Evolutionary conservation across 163 green algal genomes (phyloP), one percentile per base, ranked within the genome.

Genomic region (Scenedesmus sp.): DNA sequence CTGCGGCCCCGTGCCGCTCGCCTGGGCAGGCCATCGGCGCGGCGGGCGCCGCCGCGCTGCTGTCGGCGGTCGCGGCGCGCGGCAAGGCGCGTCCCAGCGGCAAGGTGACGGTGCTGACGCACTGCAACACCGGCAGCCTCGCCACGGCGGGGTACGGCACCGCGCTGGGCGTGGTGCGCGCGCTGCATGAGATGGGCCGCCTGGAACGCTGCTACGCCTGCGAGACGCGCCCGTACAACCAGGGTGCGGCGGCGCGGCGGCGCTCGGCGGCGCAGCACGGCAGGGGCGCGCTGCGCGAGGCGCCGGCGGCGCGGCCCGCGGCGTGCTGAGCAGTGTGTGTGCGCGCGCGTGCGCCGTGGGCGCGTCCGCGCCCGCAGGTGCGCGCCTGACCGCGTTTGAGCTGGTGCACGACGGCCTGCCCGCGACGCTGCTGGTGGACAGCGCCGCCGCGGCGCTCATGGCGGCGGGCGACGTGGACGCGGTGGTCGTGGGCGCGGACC

Each of bases 71-170:
- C 17, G 65, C 84, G 66, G 78, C 81, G 3, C 69, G 82, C 26
- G 63, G 87, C 34, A 67, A 51, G 22, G 44, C 45, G 36, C 47
- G 65, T 17, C 53, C 94, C 3, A 93, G 94, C 48, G 53, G 76
- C 22, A 73, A 66, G 47, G 60, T 87, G 72, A 73, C 81, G 2
- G 89, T 99, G 50, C 87, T 99, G 56, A 99, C 96, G 9, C 92
- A 97, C 89, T 99, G 96, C 91, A 99, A 99, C 89, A 98, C 96
- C 0, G 96, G 96, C 74, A 95, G 89, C 82, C 88, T 99, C 63
- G 96, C 96, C 14, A 98, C 94, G 0, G 93, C 92, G 1, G 90
- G 84, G 0, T 98, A 93, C 70, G 96, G 96, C 58, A 99, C 96
- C 0, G 96, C 96, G 20, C 88, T 99, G 71, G 95, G 96, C 36